A percentile compares a stretch with the other conserved stretches of the same genome.
Evolutionary conservation across 176 grass and related monocot genomes (phyloP).

Genomic region (Rhynchospora breviuscula): DNA sequence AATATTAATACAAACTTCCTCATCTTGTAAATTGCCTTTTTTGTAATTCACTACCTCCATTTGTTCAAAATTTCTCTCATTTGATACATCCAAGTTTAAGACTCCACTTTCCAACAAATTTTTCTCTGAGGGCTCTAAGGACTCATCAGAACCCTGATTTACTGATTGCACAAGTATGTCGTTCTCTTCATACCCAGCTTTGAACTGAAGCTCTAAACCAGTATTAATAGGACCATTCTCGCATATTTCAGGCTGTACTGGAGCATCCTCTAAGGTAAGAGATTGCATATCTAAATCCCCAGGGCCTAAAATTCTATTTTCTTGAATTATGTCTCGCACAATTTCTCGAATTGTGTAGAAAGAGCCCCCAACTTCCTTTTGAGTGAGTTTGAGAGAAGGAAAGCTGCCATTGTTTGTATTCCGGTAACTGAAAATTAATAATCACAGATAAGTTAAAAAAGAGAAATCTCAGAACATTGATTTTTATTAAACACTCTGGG

Average conservation of each 20-base stretch:
- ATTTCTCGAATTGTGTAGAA: constrained; percentile 95
- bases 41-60: not conserved
- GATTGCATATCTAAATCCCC: constrained; percentile 60
- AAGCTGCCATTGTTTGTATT: constrained; percentile 64
- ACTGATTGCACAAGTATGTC: not conserved
- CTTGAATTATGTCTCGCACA: constrained; percentile 90
- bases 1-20: not conserved
- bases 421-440: constrained; percentile 52
- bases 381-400: constrained; percentile 87
- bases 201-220: not conserved
- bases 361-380: constrained; percentile 94
- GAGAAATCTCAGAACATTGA: not conserved
- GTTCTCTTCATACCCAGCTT: constrained; percentile 2
- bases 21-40: not conserved
- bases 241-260: constrained; percentile 20
- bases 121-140: not conserved
- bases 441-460: not conserved
- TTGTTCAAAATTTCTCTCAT: not conserved
- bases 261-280: constrained; percentile 51
- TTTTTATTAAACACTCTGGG: not conserved
- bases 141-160: not conserved
- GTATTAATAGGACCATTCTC: not conserved
- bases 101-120: not conserved
- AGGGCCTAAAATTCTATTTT: constrained; percentile 84
- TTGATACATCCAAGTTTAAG: not conserved